These are phyloP conservation scores for Penicillium vulpinum DNA, from an alignment of 2,329 filamentous ascomycete species.

Conservation along the genomic window DNA sequence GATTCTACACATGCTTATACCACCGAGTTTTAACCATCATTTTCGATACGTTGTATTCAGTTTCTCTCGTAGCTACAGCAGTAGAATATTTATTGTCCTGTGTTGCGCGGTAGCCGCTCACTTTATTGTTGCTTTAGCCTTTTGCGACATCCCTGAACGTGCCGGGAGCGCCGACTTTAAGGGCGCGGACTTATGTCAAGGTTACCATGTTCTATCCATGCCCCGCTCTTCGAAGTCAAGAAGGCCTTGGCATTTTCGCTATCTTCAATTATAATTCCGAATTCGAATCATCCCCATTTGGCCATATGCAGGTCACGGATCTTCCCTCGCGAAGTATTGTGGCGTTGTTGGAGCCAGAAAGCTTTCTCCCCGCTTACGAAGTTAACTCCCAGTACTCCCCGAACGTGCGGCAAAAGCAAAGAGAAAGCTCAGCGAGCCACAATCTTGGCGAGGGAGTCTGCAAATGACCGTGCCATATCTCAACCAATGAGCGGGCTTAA, in stretches of 20 bases:
- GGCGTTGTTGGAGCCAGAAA: conserved; percentile 10
- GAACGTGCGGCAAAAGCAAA: conserved; percentile 6
- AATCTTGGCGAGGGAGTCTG: conserved; percentile 19
- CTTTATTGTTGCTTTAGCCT: conserved; percentile 9
- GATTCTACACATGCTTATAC: not conserved
- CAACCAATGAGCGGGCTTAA: conserved; percentile 17
- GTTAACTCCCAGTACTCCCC: conserved; percentile 2
- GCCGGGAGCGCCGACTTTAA: conserved; percentile 1
- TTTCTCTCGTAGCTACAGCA: not conserved
- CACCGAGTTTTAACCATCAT: not conserved
- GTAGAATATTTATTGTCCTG: conserved; percentile 2
- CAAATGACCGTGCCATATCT: conserved; percentile 19
- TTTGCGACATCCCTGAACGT: conserved; percentile 6
- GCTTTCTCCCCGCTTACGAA: conserved; percentile 6
- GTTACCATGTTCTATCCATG: conserved; percentile 2
- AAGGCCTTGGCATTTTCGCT: conserved; percentile 2
- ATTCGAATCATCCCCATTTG: conserved; percentile 14
- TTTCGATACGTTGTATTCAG: not conserved
- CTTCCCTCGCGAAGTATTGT: conserved; percentile 6
- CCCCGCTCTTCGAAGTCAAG: conserved; percentile 2
- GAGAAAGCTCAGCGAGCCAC: conserved; percentile 19
- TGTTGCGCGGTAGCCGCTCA: conserved; percentile 24
- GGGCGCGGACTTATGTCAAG: not conserved
- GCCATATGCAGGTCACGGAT: conserved; percentile 20
- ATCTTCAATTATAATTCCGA: conserved; percentile 2